phyloP scores from a whole-genome alignment of 192 early-diverging fungal genomes.

The Umbelopsis vinacea region DNA sequence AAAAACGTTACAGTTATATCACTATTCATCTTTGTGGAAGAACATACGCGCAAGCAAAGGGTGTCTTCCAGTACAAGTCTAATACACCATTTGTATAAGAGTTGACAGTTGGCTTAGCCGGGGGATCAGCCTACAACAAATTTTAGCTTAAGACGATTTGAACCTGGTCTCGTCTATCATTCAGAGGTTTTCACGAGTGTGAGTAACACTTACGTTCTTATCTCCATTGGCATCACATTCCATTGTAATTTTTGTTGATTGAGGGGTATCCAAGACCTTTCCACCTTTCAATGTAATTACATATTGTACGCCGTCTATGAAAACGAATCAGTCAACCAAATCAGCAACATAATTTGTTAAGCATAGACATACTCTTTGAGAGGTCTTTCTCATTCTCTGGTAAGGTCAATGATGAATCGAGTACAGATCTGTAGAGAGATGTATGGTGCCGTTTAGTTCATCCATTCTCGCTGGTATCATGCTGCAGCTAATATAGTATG shows the following conservation, averaged over 20 bases:
- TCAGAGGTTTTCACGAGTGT: neutral
- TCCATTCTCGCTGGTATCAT: neutral
- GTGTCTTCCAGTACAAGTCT: slow-evolving; percentile 23
- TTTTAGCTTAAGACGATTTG: neutral
- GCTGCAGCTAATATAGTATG: neutral
- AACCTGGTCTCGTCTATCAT: neutral
- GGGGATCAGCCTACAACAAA: neutral
- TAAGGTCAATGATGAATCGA: slow-evolving; percentile 20
- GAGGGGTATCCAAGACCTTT: slow-evolving; percentile 12
- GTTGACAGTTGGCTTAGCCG: slow-evolving; percentile 10
- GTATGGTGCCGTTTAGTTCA: neutral
- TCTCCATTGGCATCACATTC: slow-evolving; percentile 35
- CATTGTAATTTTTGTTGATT: slow-evolving; percentile 36
- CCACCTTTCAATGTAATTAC: slow-evolving; percentile 33
- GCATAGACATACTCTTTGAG: slow-evolving; percentile 28
- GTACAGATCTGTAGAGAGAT: neutral
- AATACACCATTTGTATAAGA: slow-evolving; percentile 21
- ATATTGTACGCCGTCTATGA: slow-evolving; percentile 33
- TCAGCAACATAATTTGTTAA: too few relatives aligned
- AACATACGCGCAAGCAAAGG: slow-evolving; percentile 33
- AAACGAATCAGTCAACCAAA: neutral
- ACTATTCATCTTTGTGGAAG: neutral
- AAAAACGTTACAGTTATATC: neutral
- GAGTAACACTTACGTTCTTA: slow-evolving; percentile 27
- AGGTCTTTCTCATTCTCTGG: slow-evolving; percentile 22